Base-by-base conservation (phyloP, 1,139 yeast species). In the Blastobotrys capitulatus region DNA sequence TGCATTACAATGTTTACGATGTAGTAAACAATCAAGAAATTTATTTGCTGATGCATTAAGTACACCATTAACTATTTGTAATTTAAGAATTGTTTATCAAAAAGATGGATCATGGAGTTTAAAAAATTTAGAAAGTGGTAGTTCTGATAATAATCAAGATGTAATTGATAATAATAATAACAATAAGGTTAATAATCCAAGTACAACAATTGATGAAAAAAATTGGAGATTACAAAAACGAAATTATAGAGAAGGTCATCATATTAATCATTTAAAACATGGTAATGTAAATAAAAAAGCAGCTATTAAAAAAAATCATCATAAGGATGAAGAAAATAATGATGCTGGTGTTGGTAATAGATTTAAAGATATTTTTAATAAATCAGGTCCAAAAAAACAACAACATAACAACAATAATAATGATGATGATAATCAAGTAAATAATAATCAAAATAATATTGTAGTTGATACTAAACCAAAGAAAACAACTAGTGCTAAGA, bases 21-120 rank as follows among this genome's bases (percentile, higher is more conserved):
- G 44, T 15, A 36, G 44, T n/a, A n/a, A n/a, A 2, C 3, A 12
- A 6, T 29, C 37, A 9, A 35, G 44, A 29, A 20, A 20, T 6
- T 13, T 9, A 6, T 41, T 29, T 16, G 37, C 37, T 16, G 37
- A 26, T 15, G 27, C 22, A 3, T 19, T 41, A n/a, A 15, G 16
- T 16, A 29, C 22, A 9, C 44, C 44, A 10, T 29, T 41, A 20
- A 36, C 44, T 5, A 4, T 20, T n/a, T 41, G 44, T 26, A 27
- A 41, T 18, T 29, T 41, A 16, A 35, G 36, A 18, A 39, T 39
- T 26, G 25, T 16, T 8, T 25, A 18, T 39, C n/a, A 10, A 6
- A 39, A 39, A 31, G 31, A 39, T 20, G 20, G 32, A 7, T 39
- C 42, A 12, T 39, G 42, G 42, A 37, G 26, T 19, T 37, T 37